Base-by-base conservation (phyloP, 2,329 filamentous ascomycete species). In the Talaromyces sp. region DNA sequence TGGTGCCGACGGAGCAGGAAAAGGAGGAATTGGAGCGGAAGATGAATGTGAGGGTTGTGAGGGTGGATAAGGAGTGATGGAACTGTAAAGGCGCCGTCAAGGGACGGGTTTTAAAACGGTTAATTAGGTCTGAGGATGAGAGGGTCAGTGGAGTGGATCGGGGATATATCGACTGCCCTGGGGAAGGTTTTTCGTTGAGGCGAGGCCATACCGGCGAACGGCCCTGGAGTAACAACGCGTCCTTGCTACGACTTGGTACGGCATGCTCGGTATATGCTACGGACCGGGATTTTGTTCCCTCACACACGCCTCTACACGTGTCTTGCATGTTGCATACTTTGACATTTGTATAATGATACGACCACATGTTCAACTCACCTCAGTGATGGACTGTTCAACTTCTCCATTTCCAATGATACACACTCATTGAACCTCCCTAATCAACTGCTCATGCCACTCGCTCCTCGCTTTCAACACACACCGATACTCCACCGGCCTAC, bases 1-100 rank as follows among this genome's bases (percentile, higher is more conserved):
- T 91, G 73, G 86, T 84, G 44, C 85, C 92, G 1, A 88, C 86
- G 0, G 86, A 91, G 64, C 81, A 89, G 70, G 92, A 96, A 71
- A 88, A 86, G 72, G 85, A 86, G 62, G 84, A 84, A 13, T 73
- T 96, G 64, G 81, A 85, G 61, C 68, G 69, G 60, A 72, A 78
- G 61, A 57, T 77, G 63, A 69, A 72, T 39, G 62, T 78, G 49
- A 65, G 70, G 33, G 66, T 76, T 51, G 71, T 71, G 39, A 68
- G 71, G 44, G 71, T 74, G 56, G 65, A 65, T 11, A 47, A 47
- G 44, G 44, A 47, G 44, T 25, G 44, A 22, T n/a, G 39, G 36
- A 22, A 22, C 22, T 2, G 22, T 22, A 22, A 22, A 22, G 1
- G 22, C 22, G 8, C 28, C 28, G 28, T 8, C 28, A 32, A 32